Evolutionary conservation across 176 grass and related monocot species (phyloP).

Genomic region (Oryza glumipatula): DNA sequence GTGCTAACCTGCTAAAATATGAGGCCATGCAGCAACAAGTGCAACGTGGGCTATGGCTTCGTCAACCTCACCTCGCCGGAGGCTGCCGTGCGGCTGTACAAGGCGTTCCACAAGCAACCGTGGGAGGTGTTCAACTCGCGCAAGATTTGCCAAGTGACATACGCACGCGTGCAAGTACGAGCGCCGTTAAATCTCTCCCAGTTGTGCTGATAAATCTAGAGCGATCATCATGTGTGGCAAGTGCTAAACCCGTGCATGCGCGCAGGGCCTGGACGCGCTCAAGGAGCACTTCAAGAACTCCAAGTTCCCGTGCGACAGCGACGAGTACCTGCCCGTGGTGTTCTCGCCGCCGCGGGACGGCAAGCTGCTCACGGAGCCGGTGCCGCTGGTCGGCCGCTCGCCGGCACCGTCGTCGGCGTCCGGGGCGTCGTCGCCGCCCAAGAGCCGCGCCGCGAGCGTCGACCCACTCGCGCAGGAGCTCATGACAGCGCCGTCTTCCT

Average conservation of each 20-base stretch:
- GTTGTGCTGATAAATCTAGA: not conserved
- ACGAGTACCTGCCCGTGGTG: constrained; percentile 89
- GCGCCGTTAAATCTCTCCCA: not conserved
- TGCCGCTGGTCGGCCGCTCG: constrained; percentile 68
- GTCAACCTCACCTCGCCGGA: constrained; percentile 95
- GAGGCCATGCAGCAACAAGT: constrained; percentile 80
- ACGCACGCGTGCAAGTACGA: constrained; percentile 90
- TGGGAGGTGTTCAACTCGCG: constrained; percentile 99
- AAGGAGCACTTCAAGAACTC: constrained; percentile 99
- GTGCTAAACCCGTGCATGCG: not conserved
- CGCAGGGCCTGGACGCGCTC: constrained; percentile 83
- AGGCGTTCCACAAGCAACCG: constrained; percentile 90
- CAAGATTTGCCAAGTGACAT: constrained; percentile 99
- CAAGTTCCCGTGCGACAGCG: constrained; percentile 95
- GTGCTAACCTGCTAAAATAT: not conserved
- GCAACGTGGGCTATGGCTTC: constrained; percentile 98
- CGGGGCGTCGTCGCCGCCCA: constrained; percentile 18
- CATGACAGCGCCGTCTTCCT: constrained; percentile 30
- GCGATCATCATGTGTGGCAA: not conserved
- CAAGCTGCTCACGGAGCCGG: constrained; percentile 73
- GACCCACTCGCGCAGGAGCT: constrained; percentile 39
- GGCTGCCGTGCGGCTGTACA: constrained; percentile 85
- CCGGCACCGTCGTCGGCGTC: constrained; percentile 7
- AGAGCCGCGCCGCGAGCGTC: constrained; percentile 12
- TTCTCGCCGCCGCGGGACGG: constrained; percentile 94